Base-by-base conservation (phyloP, 148 eudicot genomes). In the Diospyros kaki region DNA sequence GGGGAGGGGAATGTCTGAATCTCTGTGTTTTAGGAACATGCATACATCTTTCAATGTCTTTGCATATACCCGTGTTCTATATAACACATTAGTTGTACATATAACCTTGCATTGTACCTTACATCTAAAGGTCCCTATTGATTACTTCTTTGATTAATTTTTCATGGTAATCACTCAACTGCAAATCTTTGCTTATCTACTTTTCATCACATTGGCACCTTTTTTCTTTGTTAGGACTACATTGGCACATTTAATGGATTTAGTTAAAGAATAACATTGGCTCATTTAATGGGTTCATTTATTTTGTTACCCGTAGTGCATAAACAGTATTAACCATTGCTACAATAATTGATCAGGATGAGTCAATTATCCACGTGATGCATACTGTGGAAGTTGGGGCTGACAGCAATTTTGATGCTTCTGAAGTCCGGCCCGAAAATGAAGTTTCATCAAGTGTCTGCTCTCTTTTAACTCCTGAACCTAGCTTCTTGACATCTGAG, bases 311-410 rank as follows among this genome's bases (percentile, higher is more conserved):
- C 4, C 42, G 46, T 39, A 38, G 3, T 14, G 41, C 39, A 52
- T 18, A 17, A 28, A 17, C 39, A 13, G n/a, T 71, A 41, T 40
- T 78, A 72, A 78, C 28, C 15, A 50, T 64, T 54, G 14, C 13
- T 73, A 66, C 40, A 67, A 13, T 56, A 51, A 71, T 56, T 58
- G 65, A 48, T 59, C 83, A 89, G 93, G 93, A 71, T 17, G 64
- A 63, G 67, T 40, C 84, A 41, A 17, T 58, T 73, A n/a, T 56
- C 73, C 69, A 56, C 18, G 72, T 64, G 68, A 76, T 73, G 83
- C 72, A 66, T 55, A 71, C 75, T 73, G 69, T 54, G 66, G 84
- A 84, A 51, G 60, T 73, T 54, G 76, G 73, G 61, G 45, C 70
- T 56, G 75, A 50, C 53, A 77, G 85, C 58, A 65, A 59, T 50